These are phyloP conservation scores for Saccharum spontaneum DNA, from an alignment of 176 grass and related monocot genomes.

Conservation along the genomic window DNA sequence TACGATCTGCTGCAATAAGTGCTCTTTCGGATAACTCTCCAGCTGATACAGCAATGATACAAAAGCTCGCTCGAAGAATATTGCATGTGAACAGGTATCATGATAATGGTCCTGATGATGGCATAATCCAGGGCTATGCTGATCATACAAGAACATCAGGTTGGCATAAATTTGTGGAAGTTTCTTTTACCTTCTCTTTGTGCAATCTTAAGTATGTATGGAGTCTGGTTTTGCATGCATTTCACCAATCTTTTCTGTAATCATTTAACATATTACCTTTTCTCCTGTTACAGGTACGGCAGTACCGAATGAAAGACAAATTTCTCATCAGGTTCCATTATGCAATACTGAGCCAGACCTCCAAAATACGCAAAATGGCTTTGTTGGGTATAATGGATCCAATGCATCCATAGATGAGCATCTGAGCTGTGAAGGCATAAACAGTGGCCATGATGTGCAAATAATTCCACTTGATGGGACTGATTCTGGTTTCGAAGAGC, in stretches of 20 bases:
- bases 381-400: constrained; percentile 30
- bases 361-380: constrained; percentile 37
- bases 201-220: background rate
- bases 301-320: constrained; percentile 35
- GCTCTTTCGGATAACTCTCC: constrained; percentile 77
- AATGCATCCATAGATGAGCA: constrained; percentile 26
- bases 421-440: constrained; percentile 24
- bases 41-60: constrained; percentile 92
- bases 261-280: background rate
- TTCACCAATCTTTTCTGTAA: constrained; percentile 2
- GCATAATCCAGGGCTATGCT: constrained; percentile 23
- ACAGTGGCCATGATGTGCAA: constrained; percentile 30
- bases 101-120: constrained; percentile 31
- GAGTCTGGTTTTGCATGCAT: constrained; percentile 1
- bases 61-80: constrained; percentile 82
- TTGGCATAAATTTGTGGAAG: constrained; percentile 25
- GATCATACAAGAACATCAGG: constrained; percentile 24
- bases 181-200: constrained; percentile 13
- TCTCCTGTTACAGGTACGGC: constrained; percentile 29
- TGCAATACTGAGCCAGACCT: constrained; percentile 45
- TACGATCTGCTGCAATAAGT: constrained; percentile 79
- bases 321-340: constrained; percentile 37
- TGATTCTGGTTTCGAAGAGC: constrained; percentile 39
- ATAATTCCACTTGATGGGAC: constrained; percentile 44
- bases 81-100: constrained; percentile 75